phyloP scores from a whole-genome alignment of 2,329 filamentous ascomycete genomes.

The Diaporthe sp. region DNA sequence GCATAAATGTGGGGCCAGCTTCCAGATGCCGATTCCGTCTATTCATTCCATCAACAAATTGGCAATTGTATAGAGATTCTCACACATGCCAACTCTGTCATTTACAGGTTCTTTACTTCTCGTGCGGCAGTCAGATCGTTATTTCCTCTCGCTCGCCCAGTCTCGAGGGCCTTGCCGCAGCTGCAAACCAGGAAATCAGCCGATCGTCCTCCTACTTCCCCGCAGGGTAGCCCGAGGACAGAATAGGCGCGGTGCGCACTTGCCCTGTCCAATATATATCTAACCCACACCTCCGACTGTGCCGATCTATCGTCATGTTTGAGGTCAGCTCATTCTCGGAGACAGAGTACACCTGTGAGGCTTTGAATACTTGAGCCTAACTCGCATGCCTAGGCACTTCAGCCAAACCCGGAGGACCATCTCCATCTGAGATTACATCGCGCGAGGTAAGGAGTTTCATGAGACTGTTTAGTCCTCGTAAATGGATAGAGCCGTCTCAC shows the following conservation, averaged over 20 bases:
- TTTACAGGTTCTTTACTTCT: background rate
- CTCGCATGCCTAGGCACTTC: slow-evolving; percentile 46
- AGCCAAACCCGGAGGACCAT: slow-evolving; percentile 73
- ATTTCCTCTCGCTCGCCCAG: background rate
- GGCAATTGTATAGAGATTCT: background rate
- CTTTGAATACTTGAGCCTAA: background rate
- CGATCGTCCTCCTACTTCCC: slow-evolving; percentile 7
- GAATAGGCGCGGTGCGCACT: background rate
- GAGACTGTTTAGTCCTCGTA: background rate
- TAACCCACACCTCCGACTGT: background rate
- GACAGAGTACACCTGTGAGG: too few species aligned
- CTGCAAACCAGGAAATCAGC: background rate
- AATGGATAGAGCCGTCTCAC: background rate
- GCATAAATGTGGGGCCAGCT: slow-evolving; percentile 9
- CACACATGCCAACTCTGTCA: background rate
- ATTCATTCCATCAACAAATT: background rate
- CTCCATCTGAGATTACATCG: slow-evolving; percentile 87
- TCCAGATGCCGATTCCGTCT: slow-evolving; percentile 5
- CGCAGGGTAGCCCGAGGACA: slow-evolving; percentile 6
- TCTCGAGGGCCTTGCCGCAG: background rate
- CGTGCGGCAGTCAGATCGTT: too few species aligned
- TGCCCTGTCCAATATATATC: background rate
- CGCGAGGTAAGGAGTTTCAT: slow-evolving; percentile 67
- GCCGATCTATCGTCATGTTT: slow-evolving; percentile 35
- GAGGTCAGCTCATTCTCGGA: slow-evolving; percentile 32